Evolutionary conservation across 129 eudicot genomes (phyloP), one percentile per base, ranked within the genome.

Genomic region (Dittrichia graveolens): DNA sequence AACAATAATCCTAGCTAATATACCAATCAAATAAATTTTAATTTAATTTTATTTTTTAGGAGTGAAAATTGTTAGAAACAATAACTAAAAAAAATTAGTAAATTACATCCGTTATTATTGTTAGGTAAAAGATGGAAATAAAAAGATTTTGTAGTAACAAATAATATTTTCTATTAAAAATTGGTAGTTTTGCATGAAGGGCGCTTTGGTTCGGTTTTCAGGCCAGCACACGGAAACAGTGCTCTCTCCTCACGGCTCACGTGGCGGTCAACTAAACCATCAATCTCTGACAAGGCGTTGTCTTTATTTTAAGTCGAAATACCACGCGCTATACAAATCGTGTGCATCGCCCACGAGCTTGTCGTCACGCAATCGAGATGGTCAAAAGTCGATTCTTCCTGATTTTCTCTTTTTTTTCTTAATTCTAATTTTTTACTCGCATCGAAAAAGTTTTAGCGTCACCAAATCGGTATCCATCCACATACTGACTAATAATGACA

Each of bases 271-370:
- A 59, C 39, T 34, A 12, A 73, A 48, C 62, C 57, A 73, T 61
- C 14, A 73, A 45, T 73, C 31, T 38, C 63, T 64, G 56, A 63
- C 64, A 41, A 39, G 78, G n/a, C 78, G 62, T 41, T 14, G 38
- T 31, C 8, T 34, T 4, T 42, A 3, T 19, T 15, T 54, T 39
- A 4, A 8, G 34, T 12, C 24, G n/a, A 38, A 35, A 34, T 37
- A 3, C 70, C 71, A 59, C 76, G 71, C 75, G 76, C 81, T 52
- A 35, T 9, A 24, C 4, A 31, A 37, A 35, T 61, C 38, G 39
- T 69, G 24, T 75, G 68, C 50, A 76, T 71, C 65, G 81, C 76
- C 71, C 81, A 77, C 81, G 81, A 63, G 52, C 56, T 77, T 45
- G 48, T 77, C 76, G 76, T 77, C 81, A 77, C 48, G 71, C 71